Evolutionary conservation across 2,329 filamentous ascomycete genomes (phyloP).

Genomic region (Diaporthe helianthi): DNA sequence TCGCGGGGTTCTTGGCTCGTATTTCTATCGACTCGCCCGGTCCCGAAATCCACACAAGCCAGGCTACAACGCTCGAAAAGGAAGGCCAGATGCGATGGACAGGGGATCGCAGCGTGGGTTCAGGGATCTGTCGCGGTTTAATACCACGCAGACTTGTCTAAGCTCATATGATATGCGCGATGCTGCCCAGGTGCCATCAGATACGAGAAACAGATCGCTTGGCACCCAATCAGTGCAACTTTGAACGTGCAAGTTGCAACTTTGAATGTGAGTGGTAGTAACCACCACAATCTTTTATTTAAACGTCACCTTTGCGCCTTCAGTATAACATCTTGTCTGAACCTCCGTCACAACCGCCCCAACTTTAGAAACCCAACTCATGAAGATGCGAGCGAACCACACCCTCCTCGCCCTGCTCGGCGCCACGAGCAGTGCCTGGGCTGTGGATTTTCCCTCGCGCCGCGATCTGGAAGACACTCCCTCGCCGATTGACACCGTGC

Average conservation of each 20-base stretch:
- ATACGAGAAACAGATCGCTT: constrained; percentile 15
- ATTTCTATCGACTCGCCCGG: constrained; percentile 13
- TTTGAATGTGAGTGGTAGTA: background rate
- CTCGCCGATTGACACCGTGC: background rate
- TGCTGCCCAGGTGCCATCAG: constrained; percentile 18
- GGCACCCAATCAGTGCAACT: background rate
- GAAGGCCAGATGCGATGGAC: background rate
- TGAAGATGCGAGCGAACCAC: constrained; percentile 1
- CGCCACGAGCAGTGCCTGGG: constrained; percentile 15
- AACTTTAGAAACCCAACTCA: too few relatives aligned
- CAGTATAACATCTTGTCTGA: background rate
- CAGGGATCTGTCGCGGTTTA: constrained; percentile 1
- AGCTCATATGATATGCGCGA: constrained; percentile 7
- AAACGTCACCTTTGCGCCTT: background rate
- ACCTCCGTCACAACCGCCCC: background rate
- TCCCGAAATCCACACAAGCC: background rate
- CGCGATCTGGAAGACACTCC: constrained; percentile 2
- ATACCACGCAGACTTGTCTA: constrained; percentile 1
- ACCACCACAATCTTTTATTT: background rate
- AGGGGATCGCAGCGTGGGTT: background rate
- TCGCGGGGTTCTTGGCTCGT: constrained; percentile 20
- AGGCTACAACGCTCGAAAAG: background rate
- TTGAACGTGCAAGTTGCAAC: too few relatives aligned
- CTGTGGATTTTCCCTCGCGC: constrained; percentile 6
- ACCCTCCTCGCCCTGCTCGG: background rate